phyloP scores from a whole-genome alignment of 371 early-diverging fungal species.

The Rhizopus arrhizus region DNA sequence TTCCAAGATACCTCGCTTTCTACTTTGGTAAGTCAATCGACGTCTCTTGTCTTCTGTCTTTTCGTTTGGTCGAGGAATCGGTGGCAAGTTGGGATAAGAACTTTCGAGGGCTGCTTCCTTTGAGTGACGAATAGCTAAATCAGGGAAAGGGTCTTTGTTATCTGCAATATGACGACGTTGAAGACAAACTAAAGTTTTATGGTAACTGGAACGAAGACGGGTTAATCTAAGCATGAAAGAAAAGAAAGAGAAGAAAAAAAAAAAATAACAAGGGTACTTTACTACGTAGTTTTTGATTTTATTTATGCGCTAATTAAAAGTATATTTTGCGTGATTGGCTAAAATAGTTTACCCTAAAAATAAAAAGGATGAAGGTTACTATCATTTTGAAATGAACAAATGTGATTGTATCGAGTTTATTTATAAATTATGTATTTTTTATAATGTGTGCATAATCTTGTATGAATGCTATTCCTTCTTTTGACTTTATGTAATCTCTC shows the following conservation, averaged over 20 bases:
- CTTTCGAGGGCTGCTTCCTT: conserved; percentile 47
- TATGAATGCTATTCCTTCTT: background rate
- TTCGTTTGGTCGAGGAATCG: conserved; percentile 67
- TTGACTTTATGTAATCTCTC: background rate
- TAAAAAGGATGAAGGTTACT: no score
- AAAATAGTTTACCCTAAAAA: no score
- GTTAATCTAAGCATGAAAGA: background rate
- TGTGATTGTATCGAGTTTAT: background rate
- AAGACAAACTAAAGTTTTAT: no score
- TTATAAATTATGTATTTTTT: background rate
- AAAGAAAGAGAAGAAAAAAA: background rate
- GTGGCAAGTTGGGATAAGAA: conserved; percentile 65
- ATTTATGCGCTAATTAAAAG: no score
- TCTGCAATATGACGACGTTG: background rate
- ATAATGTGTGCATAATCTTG: background rate
- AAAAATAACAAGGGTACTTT: background rate
- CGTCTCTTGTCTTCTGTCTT: conserved; percentile 70
- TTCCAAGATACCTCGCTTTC: conserved; percentile 96
- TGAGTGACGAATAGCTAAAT: conserved; percentile 51
- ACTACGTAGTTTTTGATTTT: no score
- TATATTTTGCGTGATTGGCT: no score
- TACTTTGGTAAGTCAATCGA: conserved; percentile 84
- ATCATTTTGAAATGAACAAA: no score
- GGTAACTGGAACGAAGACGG: background rate
- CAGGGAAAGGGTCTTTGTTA: conserved; percentile 45